Base-by-base conservation (phyloP, 352 stramenopile genomes). In the Globisporangium alternatum region DNA sequence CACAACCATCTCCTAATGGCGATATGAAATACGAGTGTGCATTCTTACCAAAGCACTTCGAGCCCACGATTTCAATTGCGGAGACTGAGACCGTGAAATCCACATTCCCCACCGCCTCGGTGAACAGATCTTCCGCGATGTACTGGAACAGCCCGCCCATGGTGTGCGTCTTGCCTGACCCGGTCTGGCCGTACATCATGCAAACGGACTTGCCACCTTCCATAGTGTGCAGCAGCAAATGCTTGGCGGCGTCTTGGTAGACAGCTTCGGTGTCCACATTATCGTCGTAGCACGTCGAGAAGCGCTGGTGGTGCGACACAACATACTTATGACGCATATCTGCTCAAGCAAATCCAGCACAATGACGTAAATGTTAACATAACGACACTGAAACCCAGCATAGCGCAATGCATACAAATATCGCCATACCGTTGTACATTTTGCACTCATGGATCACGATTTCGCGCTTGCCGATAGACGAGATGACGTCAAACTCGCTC, bases 321-420 rank as follows among this genome's bases (percentile, higher is more conserved):
- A 96, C 79, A 59, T 89, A 89, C 83, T 95, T 95, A 68, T 91
- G 83, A 39, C 80, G 80, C 89, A 97, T 97, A 60, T 97, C 90
- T 77, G 48, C 94, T 93, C 65, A 97, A 83, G 60, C 91, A 91
- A 2, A 91, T 89, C 0, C 81, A 64, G 3, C 21, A 53, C 21
- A 22, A 25, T 35, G n/a, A 54, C 25, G 25, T 21, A 28, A 35
- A 21, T 9, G 19, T 37, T 35, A 55, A 25, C 25, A 19, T 35
- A 52, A 92, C 83, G 45, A 84, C 47, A 28, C 37, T 44, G 37
- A 19, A 44, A 53, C 19, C 22, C 21, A 31, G 21, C n/a, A 66
- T 37, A 25, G 33, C 28, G 17, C 13, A 47, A 35, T 30, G 28
- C 9, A 64, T n/a, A 35, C 8, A 64, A n/a, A 30, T 21, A 54